These are phyloP conservation scores for Daldinia sp. DNA, from an alignment of 2,329 filamentous ascomycete species.

Conservation along the genomic window DNA sequence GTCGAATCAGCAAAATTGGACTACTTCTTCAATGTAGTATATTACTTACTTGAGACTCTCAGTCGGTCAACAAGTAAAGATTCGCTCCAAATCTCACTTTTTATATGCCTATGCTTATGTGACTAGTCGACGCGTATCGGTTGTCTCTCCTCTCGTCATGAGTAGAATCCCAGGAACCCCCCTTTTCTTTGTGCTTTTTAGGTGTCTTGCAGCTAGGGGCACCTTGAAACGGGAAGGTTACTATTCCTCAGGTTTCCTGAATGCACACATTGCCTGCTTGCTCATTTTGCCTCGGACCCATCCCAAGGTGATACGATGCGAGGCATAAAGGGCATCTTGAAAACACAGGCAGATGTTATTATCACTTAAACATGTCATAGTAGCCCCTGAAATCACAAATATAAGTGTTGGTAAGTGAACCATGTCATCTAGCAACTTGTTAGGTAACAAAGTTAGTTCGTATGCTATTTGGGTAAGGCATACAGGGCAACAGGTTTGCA, in stretches of 20 bases:
- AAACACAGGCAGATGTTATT: neutral
- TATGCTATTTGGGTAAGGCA: too few species aligned
- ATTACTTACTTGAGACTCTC: slow-evolving; percentile 41
- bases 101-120: slow-evolving; percentile 15
- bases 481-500: too few species aligned
- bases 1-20: slow-evolving; percentile 31
- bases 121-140: neutral
- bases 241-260: too few species aligned
- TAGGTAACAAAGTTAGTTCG: too few species aligned
- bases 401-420: too few species aligned
- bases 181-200: neutral
- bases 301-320: neutral
- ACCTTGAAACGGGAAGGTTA: too few species aligned
- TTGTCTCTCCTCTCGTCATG: neutral
- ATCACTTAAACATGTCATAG: neutral
- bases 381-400: neutral
- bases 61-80: slow-evolving; percentile 45
- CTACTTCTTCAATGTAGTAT: slow-evolving; percentile 47
- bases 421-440: too few species aligned
- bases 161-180: neutral
- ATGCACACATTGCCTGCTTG: neutral
- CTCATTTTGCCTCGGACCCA: too few species aligned
- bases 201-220: neutral
- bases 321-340: neutral
- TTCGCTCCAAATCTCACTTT: slow-evolving; percentile 31